These are phyloP conservation scores for Pythium dissotocum DNA, from an alignment of 352 stramenopile species.

Conservation along the genomic window DNA sequence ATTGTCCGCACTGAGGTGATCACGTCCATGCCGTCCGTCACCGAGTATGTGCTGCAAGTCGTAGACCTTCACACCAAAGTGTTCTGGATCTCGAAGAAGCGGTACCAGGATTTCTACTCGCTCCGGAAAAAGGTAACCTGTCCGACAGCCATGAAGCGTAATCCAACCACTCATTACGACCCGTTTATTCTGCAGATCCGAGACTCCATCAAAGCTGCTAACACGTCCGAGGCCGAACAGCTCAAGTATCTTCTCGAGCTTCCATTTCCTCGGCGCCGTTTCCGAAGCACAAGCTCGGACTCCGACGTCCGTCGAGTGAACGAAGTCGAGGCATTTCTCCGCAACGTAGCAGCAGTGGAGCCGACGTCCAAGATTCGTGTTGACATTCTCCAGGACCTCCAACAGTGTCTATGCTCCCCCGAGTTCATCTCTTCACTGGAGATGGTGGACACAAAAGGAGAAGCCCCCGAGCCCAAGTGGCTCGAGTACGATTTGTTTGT, in stretches of 20 bases:
- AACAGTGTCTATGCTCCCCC: constrained; percentile 68
- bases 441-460: constrained; percentile 68
- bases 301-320: constrained; percentile 47
- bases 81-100: constrained; percentile 84
- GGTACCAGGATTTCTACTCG: constrained; percentile 70
- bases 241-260: constrained; percentile 75
- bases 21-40: constrained; percentile 54
- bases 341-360: constrained; percentile 66
- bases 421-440: constrained; percentile 79
- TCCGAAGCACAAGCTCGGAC: constrained; percentile 47
- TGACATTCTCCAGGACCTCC: constrained; percentile 63
- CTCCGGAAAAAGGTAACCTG: constrained; percentile 62
- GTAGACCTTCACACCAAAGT: constrained; percentile 80
- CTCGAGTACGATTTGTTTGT: constrained; percentile 75
- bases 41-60: constrained; percentile 77
- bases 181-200: constrained; percentile 33
- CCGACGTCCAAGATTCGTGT: constrained; percentile 58
- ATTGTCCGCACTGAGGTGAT: constrained; percentile 66
- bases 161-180: not conserved
- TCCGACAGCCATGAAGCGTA: not conserved
- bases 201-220: constrained; percentile 39
- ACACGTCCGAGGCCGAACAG: constrained; percentile 52
- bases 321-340: constrained; percentile 76
- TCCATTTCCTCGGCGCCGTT: constrained; percentile 64
- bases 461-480: constrained; percentile 76